A percentile compares a stretch with the other conserved stretches of the same genome.
phyloP scores from a whole-genome alignment of 331 rosid species.

The Stylosanthes scabra region DNA sequence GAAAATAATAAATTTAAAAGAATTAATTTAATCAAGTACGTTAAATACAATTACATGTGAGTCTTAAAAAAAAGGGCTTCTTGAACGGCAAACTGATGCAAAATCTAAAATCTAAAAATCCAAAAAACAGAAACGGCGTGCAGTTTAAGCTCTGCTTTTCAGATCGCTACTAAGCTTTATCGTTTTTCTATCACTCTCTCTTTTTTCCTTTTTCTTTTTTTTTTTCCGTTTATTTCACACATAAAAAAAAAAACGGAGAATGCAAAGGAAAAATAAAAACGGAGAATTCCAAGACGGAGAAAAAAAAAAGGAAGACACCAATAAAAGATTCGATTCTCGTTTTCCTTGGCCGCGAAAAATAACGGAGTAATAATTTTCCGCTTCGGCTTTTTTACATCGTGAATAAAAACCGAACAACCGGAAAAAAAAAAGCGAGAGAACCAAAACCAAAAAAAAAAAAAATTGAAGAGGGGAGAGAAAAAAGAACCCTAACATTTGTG shows the following conservation, averaged over 20 bases:
- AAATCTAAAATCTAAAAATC: background rate
- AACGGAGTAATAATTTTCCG: slow-evolving; percentile 33
- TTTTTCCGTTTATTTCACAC: slow-evolving; percentile 22
- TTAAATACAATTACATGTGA: too few species aligned
- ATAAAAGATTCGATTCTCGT: slow-evolving; percentile 21
- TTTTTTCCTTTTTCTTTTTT: too few species aligned
- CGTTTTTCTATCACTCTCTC: background rate
- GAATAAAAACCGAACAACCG: slow-evolving; percentile 36
- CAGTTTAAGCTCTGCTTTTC: background rate
- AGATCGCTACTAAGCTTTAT: background rate
- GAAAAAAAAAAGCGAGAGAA: background rate
- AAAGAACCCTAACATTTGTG: slow-evolving; percentile 34
- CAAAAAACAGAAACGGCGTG: slow-evolving; percentile 16
- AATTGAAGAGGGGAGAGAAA: background rate
- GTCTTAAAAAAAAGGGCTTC: background rate
- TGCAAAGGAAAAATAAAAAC: background rate
- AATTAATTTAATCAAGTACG: too few species aligned
- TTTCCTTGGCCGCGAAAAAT: slow-evolving; percentile 41
- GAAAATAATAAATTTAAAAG: too few species aligned
- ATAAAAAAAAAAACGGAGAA: slow-evolving; percentile 9
- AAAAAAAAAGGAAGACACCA: background rate
- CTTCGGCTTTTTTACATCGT: slow-evolving; percentile 42
- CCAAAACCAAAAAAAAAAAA: background rate
- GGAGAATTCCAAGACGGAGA: background rate
- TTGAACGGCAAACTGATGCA: background rate